Evolutionary conservation across 306 rosid genomes (phyloP).

Genomic region (Canavalia gladiata): DNA sequence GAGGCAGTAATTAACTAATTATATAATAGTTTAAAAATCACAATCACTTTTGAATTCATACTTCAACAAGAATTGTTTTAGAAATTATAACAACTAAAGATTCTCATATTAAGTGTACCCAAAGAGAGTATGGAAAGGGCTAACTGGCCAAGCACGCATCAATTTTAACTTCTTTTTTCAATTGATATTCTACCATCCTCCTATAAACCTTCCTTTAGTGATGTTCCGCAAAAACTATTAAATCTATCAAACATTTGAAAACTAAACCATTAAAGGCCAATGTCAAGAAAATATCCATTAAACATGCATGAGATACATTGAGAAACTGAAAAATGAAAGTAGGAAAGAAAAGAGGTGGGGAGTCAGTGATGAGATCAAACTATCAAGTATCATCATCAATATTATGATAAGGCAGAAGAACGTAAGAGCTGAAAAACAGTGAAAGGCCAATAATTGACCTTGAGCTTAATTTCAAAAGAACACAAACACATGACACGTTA

Average conservation of each 20-base stretch:
- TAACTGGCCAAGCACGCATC: background rate
- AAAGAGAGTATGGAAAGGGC: background rate
- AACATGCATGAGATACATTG: background rate
- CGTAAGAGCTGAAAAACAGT: background rate
- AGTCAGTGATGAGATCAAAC: background rate
- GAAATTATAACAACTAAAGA: background rate
- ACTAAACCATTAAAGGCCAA: slow-evolving; percentile 5
- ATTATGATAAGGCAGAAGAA: slow-evolving; percentile 7
- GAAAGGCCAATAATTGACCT: background rate
- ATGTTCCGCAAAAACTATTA: slow-evolving; percentile 1
- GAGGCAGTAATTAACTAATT: slow-evolving; percentile 26
- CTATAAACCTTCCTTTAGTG: background rate
- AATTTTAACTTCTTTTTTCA: slow-evolving; percentile 13
- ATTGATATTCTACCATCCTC: slow-evolving; percentile 2
- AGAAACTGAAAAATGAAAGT: background rate
- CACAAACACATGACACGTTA: background rate
- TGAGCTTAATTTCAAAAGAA: slow-evolving; percentile 2
- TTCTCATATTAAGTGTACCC: slow-evolving; percentile 2
- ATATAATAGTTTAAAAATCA: slow-evolving; percentile 25
- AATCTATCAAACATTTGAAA: background rate
- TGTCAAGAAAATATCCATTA: background rate
- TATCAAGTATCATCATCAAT: background rate
- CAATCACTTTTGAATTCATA: background rate
- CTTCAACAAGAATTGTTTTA: background rate
- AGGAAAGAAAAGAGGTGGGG: background rate